Conservation (phyloP, 768 basidiomycete species). For the Pulveroboletus ravenelii region DNA sequence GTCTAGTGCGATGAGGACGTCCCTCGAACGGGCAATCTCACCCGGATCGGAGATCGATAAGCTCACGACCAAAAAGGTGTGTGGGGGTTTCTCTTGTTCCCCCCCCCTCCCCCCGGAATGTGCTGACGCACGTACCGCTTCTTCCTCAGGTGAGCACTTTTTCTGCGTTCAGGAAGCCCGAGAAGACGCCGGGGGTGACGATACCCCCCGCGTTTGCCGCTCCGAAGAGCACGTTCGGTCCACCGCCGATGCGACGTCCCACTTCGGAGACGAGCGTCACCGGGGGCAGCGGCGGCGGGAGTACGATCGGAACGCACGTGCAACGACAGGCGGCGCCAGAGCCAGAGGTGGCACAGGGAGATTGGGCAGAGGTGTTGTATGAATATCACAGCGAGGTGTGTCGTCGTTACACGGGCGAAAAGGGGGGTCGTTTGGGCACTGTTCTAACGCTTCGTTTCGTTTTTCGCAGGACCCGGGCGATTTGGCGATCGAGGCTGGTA, state of each 20-base stretch:
- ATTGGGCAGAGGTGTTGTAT: conserved; percentile 77
- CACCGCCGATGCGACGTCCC: conserved; percentile 48
- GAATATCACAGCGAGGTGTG: conserved; percentile 68
- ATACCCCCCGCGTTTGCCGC: conserved; percentile 35
- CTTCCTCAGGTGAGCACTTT: conserved; percentile 21
- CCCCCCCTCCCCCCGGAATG: not conserved
- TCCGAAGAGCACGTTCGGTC: conserved; percentile 43
- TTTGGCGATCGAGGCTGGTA: conserved; percentile 51
- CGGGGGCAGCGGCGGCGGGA: not conserved
- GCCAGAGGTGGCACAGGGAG: conserved; percentile 42
- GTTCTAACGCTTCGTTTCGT: not conserved
- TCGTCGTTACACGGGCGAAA: not conserved
- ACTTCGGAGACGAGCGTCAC: conserved; percentile 22
- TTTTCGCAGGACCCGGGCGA: conserved; percentile 62
- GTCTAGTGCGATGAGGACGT: too few species aligned
- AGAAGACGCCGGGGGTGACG: conserved; percentile 40
- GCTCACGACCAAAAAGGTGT: conserved; percentile 25
- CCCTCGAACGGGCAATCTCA: not conserved
- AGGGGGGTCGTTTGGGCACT: too few species aligned
- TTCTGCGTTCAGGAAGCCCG: conserved; percentile 16
- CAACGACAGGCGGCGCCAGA: conserved; percentile 12
- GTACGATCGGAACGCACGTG: not conserved
- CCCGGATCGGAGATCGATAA: conserved; percentile 25
- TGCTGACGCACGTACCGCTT: too few species aligned
- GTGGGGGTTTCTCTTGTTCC: not conserved